Evolutionary conservation across 306 rosid genomes (phyloP).

Genomic region (Begonia peltatifolia): DNA sequence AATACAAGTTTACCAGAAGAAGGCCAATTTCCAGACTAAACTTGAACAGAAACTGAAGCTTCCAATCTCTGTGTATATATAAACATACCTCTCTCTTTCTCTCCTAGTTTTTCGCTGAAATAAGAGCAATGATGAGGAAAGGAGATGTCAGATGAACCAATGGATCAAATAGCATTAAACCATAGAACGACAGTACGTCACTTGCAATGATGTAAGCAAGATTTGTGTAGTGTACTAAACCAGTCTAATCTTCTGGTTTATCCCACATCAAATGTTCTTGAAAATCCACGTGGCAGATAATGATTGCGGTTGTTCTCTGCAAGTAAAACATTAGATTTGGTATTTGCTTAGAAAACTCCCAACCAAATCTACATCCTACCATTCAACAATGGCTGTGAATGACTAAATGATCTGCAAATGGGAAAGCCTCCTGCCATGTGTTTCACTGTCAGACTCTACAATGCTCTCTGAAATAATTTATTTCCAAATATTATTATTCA

Average conservation of each 20-base stretch:
- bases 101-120: not conserved
- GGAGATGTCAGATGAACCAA: constrained; percentile 12
- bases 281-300: constrained; percentile 21
- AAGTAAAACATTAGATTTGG: not conserved
- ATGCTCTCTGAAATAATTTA: no score
- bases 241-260: not conserved
- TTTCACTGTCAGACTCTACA: not conserved
- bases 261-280: not conserved
- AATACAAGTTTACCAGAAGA: not conserved
- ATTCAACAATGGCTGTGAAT: not conserved
- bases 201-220: constrained; percentile 9
- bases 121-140: constrained; percentile 9
- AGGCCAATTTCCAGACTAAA: constrained; percentile 2
- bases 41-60: constrained; percentile 5
- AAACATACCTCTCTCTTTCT: constrained; percentile 2
- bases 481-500: no score
- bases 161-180: constrained; percentile 6
- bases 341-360: no score
- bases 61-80: not conserved
- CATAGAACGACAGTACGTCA: constrained; percentile 19
- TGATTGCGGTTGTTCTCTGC: constrained; percentile 3
- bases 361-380: not conserved
- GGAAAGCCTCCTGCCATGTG: not conserved
- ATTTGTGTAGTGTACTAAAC: constrained; percentile 12
- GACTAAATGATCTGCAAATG: not conserved